phyloP scores from a whole-genome alignment of 2,329 filamentous ascomycete genomes.

The Claviceps citrina region DNA sequence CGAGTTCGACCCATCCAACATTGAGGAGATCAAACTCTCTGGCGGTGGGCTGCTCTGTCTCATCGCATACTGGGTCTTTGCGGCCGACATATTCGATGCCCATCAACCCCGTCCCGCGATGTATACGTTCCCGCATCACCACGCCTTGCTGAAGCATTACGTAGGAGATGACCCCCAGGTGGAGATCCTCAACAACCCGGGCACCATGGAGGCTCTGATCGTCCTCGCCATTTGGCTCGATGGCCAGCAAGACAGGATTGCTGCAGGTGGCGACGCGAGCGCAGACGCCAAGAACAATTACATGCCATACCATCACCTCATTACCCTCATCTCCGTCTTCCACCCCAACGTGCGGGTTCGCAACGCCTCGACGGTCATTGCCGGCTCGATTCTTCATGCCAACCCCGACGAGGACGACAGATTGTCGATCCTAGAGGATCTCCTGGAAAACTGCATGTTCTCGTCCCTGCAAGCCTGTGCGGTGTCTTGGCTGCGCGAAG shows the following conservation, averaged over 20 bases:
- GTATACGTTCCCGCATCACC: conserved; percentile 45
- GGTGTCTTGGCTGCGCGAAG: conserved; percentile 48
- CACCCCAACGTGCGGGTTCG: conserved; percentile 38
- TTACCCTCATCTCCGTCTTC: conserved; percentile 42
- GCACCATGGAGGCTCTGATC: conserved; percentile 43
- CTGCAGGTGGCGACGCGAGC: conserved; percentile 8
- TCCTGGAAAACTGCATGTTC: conserved; percentile 51
- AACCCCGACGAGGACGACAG: conserved; percentile 44
- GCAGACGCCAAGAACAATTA: conserved; percentile 26
- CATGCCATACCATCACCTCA: conserved; percentile 45
- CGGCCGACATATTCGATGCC: conserved; percentile 44
- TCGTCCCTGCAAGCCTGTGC: conserved; percentile 46
- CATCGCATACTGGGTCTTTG: conserved; percentile 47
- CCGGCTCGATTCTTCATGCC: conserved; percentile 39
- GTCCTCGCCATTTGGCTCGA: conserved; percentile 45
- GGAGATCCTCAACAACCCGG: conserved; percentile 33
- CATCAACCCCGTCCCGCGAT: conserved; percentile 37
- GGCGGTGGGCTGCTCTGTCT: conserved; percentile 44
- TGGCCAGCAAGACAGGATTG: conserved; percentile 30
- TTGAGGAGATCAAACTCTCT: conserved; percentile 40
- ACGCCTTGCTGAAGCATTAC: conserved; percentile 36
- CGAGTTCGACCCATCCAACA: conserved; percentile 30
- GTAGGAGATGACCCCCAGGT: conserved; percentile 34
- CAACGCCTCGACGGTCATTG: conserved; percentile 38
- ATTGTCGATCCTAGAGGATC: conserved; percentile 46